These are phyloP conservation scores for Nakaseomyces glabratus DNA, from an alignment of 1,139 yeast genomes.

Conservation along the genomic window DNA sequence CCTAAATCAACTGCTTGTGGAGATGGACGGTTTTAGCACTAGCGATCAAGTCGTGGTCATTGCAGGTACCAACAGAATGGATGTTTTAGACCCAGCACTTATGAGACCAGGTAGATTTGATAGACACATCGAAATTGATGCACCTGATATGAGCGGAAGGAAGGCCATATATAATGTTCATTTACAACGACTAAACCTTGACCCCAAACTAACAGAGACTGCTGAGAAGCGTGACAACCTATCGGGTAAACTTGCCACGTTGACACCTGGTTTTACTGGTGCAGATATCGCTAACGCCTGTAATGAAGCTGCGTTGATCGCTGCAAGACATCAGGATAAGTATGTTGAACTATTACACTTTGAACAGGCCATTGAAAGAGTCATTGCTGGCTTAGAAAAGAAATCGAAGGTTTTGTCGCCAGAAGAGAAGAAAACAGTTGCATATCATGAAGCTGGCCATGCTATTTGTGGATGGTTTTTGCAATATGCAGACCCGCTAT, in stretches of 20 bases:
- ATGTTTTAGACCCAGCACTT: constrained; percentile 65
- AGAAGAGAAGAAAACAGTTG: constrained; percentile 65
- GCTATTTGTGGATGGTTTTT: constrained; percentile 74
- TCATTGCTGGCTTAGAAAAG: constrained; percentile 71
- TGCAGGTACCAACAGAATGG: constrained; percentile 79
- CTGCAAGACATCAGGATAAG: constrained; percentile 57
- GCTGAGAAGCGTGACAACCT: constrained; percentile 46
- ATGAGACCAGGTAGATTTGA: constrained; percentile 82
- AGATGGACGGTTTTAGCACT: constrained; percentile 75
- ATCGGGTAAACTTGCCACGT: constrained; percentile 64
- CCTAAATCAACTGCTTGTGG: constrained; percentile 67
- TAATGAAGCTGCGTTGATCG: constrained; percentile 75
- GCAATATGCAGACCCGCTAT: constrained; percentile 64
- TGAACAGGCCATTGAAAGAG: constrained; percentile 75
- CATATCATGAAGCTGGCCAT: constrained; percentile 79
- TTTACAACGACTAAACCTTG: constrained; percentile 49
- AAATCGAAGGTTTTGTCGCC: constrained; percentile 60
- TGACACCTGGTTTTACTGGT: constrained; percentile 80
- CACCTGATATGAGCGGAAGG: constrained; percentile 72
- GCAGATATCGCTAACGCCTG: constrained; percentile 81
- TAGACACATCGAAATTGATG: constrained; percentile 64
- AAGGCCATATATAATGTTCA: constrained; percentile 68
- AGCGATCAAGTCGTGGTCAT: constrained; percentile 71
- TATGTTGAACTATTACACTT: constrained; percentile 54
- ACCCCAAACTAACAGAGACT: constrained; percentile 1